Base-by-base conservation (phyloP, 257 asterid species). In the Coffea eugenioides region DNA sequence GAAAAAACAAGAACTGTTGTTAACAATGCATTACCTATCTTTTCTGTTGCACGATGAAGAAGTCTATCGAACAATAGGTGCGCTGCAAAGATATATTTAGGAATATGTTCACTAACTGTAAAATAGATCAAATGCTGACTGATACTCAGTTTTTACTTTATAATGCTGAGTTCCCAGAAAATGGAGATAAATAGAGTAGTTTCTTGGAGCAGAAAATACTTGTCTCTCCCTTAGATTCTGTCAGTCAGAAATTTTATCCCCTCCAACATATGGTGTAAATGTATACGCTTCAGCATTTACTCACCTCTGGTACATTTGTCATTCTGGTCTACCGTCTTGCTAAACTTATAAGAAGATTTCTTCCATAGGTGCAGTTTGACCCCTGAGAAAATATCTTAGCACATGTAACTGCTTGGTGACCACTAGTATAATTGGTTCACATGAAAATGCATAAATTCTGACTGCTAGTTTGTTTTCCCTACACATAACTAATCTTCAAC, bases 291-390 rank as follows among this genome's bases (percentile, higher is more conserved):
- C 39, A 21, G 5, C n/a, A 3, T 71, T 54, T n/a, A 27, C 78
- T 21, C 54, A 77, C 82, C 85, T 68, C 61, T 65, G 20, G 69
- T 82, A 48, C 41, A 49, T 9, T 46, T 51, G 15, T 52, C 64
- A 9, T 46, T 46, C 31, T 25, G 73, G 18, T 36, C 39, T 57
- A 0, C 11, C 15, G 80, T 65, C 20, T n/a, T 27, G 62, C 51
- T 51, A 54, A 73, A 54, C 16, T 31, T 79, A 46, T 69, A 43
- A 66, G 75, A 48, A 3, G 80, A 25, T 71, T 46, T 80, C 45
- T 59, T 73, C 75, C 77, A 68, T 48, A 43, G 74, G 70, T 67
- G 84, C 73, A 77, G 73, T 25, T 69, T 69, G 77, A 80, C 48
- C 77, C 79, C 87, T 84, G 75, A 54, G 76, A 46, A 76, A 56